Conservation (phyloP, 805 yeast genomes). For the Spathaspora sp. region DNA sequence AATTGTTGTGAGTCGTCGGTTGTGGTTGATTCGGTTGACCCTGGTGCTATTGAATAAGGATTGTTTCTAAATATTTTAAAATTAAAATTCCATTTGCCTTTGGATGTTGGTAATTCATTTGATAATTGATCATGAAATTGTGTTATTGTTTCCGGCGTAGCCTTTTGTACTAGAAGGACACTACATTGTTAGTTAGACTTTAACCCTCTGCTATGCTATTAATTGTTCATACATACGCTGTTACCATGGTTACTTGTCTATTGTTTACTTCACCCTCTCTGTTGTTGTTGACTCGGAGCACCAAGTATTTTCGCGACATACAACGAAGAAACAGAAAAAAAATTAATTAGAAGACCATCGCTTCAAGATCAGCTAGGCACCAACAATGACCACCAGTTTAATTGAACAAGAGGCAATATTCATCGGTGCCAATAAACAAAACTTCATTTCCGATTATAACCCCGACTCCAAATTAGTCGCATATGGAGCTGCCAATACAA, state of each 20-base stretch:
- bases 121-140: conserved; percentile 68
- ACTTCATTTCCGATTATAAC: conserved; percentile 54
- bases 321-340: background rate
- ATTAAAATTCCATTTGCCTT: conserved; percentile 67
- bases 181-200: conserved; percentile 13
- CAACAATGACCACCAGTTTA: background rate
- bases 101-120: conserved; percentile 58
- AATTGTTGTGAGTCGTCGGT: conserved; percentile 32
- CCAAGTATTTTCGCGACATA: background rate
- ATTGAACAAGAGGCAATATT: conserved; percentile 51
- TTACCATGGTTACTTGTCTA: conserved; percentile 19
- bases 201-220: background rate
- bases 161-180: conserved; percentile 33
- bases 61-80: conserved; percentile 67
- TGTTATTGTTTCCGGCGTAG: conserved; percentile 58
- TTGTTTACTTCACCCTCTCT: background rate
- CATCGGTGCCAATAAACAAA: conserved; percentile 69
- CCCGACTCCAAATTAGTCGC: conserved; percentile 44
- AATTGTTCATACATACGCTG: conserved; percentile 33
- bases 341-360: background rate
- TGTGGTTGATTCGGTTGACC: conserved; percentile 24
- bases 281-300: background rate
- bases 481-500: conserved; percentile 63
- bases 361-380: background rate
- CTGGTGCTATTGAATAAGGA: conserved; percentile 46